phyloP scores from a whole-genome alignment of 2,329 filamentous ascomycete genomes.

The Colletotrichum sp. region DNA sequence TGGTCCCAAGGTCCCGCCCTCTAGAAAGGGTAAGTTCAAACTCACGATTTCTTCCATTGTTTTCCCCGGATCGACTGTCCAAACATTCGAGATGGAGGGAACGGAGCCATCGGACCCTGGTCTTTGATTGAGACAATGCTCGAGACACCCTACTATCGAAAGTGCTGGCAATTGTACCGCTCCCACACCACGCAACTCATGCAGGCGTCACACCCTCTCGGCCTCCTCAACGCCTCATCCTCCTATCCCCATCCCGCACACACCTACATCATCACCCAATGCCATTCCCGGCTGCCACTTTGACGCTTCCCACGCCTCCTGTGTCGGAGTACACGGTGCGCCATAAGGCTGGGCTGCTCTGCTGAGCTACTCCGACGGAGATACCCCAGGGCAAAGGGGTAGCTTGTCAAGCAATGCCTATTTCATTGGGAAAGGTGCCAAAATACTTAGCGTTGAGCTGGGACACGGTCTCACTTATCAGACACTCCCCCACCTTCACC shows the following conservation, averaged over 20 bases:
- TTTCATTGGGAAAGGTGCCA: slow-evolving; percentile 1
- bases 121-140: not conserved
- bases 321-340: not conserved
- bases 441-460: slow-evolving; percentile 11
- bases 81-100: not conserved
- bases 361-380: not conserved
- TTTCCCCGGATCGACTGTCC: not conserved
- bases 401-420: slow-evolving; percentile 3
- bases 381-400: slow-evolving; percentile 10
- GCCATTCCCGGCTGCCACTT: not conserved
- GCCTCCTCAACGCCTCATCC: slow-evolving; percentile 14
- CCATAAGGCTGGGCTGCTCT: slow-evolving; percentile 7
- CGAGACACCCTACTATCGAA: not conserved
- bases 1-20: slow-evolving; percentile 54
- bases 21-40: slow-evolving; percentile 69
- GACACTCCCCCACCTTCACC: slow-evolving; percentile 18
- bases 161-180: not conserved
- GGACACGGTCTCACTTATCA: slow-evolving; percentile 13
- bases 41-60: slow-evolving; percentile 16
- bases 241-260: not conserved
- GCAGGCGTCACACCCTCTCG: slow-evolving; percentile 6
- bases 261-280: not conserved
- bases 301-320: not conserved
- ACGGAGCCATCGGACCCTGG: not conserved
- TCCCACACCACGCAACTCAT: not conserved